These are phyloP conservation scores for Xylariales sp. DNA, from an alignment of 2,329 filamentous ascomycete genomes.

Conservation along the genomic window DNA sequence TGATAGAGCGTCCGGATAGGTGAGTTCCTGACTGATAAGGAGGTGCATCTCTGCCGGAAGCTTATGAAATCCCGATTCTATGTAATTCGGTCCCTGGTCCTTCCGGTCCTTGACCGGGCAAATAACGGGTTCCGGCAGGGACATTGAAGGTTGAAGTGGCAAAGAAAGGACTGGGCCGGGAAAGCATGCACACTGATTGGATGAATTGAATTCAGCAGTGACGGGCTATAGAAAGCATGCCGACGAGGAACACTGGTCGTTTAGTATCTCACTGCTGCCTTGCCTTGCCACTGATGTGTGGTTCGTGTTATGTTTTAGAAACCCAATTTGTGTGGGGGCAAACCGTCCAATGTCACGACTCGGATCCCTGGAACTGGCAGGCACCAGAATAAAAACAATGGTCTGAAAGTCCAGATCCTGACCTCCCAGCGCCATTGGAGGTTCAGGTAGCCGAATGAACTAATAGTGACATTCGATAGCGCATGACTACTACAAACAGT, in stretches of 20 bases:
- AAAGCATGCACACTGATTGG: not conserved
- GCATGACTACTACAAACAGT: too few species aligned
- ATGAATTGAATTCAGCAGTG: not conserved
- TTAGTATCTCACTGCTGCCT: constrained; percentile 13
- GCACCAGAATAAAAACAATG: constrained; percentile 10
- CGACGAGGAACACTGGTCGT: too few species aligned
- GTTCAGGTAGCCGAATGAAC: too few species aligned
- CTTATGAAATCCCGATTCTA: constrained; percentile 32
- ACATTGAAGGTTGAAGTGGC: not conserved
- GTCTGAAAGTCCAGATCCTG: too few species aligned
- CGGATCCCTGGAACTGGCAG: not conserved
- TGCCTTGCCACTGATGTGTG: not conserved
- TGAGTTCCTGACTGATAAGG: constrained; percentile 54
- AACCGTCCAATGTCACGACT: not conserved
- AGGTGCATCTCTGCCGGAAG: constrained; percentile 66
- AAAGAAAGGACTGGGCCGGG: not conserved
- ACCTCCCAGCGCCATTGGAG: too few species aligned
- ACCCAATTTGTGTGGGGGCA: not conserved
- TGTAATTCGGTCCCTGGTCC: not conserved
- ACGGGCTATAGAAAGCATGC: too few species aligned
- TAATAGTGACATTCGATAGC: too few species aligned
- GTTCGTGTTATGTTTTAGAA: not conserved
- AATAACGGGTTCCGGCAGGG: not conserved
- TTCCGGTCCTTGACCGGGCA: not conserved
- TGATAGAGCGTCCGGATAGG: constrained; percentile 67